These are phyloP conservation scores for Coemansia sp. DNA, from an alignment of 192 early-diverging fungal species.

Conservation along the genomic window DNA sequence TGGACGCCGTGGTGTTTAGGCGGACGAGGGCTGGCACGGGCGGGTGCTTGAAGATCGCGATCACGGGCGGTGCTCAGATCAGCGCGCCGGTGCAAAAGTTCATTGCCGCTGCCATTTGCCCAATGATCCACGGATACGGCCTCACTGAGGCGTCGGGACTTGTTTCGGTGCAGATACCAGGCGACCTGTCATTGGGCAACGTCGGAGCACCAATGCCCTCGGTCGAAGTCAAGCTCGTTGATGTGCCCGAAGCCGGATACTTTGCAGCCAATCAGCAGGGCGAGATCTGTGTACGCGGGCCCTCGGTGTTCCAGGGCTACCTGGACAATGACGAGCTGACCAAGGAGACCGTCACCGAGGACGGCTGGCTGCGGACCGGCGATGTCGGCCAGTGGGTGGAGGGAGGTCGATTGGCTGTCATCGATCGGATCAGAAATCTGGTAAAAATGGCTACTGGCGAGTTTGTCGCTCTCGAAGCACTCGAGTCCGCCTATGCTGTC, in stretches of 20 bases:
- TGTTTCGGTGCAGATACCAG: slow-evolving; percentile 67
- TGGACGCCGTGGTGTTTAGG: slow-evolving; percentile 86
- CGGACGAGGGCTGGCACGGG: slow-evolving; percentile 86
- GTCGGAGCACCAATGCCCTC: slow-evolving; percentile 80
- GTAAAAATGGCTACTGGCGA: slow-evolving; percentile 92
- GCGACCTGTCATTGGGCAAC: slow-evolving; percentile 61
- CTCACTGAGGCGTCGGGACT: slow-evolving; percentile 83
- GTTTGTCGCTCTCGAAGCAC: slow-evolving; percentile 93
- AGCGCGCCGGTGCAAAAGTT: slow-evolving; percentile 86
- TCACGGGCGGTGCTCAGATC: slow-evolving; percentile 91
- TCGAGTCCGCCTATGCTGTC: slow-evolving; percentile 91
- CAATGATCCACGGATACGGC: slow-evolving; percentile 87
- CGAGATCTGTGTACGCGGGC: slow-evolving; percentile 86
- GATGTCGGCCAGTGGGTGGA: slow-evolving; percentile 89
- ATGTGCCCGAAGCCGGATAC: slow-evolving; percentile 74
- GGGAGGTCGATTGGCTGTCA: slow-evolving; percentile 83
- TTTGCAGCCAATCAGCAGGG: slow-evolving; percentile 72
- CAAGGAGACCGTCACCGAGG: slow-evolving; percentile 73
- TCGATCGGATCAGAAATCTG: slow-evolving; percentile 96
- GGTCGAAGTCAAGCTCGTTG: slow-evolving; percentile 83
- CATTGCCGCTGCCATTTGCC: slow-evolving; percentile 75
- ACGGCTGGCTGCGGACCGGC: slow-evolving; percentile 91
- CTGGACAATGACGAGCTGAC: slow-evolving; percentile 80
- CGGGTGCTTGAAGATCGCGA: slow-evolving; percentile 82
- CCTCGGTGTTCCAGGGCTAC: slow-evolving; percentile 81